A percentile compares a stretch with the other conserved stretches of the same genome.
Conservation (phyloP, 192 early-diverging fungal species). For the Rhizoclosmatium globosum region DNA sequence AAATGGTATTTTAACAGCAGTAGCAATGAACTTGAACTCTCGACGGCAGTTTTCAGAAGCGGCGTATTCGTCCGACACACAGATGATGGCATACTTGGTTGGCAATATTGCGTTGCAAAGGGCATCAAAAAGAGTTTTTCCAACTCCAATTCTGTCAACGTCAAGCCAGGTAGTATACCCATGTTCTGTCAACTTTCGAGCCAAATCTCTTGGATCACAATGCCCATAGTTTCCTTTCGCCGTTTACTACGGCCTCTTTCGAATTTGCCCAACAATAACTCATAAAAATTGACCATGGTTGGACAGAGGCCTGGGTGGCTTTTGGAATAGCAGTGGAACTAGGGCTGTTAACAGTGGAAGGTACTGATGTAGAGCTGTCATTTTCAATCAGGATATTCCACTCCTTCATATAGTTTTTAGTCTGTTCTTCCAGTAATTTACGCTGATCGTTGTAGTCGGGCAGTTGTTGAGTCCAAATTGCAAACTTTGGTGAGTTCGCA, state of each 20-base stretch:
- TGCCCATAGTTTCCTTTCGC: background rate
- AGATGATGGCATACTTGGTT: background rate
- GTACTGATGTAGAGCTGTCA: too few relatives aligned
- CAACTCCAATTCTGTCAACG: slow-evolving; percentile 24
- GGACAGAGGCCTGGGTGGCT: too few relatives aligned
- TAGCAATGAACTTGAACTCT: slow-evolving; percentile 21
- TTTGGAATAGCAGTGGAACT: too few relatives aligned
- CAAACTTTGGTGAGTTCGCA: too few relatives aligned
- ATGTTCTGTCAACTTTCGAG: slow-evolving; percentile 1
- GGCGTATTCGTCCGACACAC: slow-evolving; percentile 24
- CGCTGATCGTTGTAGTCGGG: too few relatives aligned
- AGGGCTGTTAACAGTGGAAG: too few relatives aligned
- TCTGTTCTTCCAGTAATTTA: too few relatives aligned
- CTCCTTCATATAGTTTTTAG: too few relatives aligned
- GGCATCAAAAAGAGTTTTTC: slow-evolving; percentile 6
- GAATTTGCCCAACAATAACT: slow-evolving; percentile 34
- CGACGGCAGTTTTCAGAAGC: slow-evolving; percentile 21
- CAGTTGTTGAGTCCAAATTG: too few relatives aligned
- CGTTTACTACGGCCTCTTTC: background rate
- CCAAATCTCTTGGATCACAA: slow-evolving; percentile 14
- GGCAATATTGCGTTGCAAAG: background rate
- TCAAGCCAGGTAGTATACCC: slow-evolving; percentile 29
- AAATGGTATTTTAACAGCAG: slow-evolving; percentile 10
- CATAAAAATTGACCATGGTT: slow-evolving; percentile 22
- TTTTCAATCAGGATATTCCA: too few relatives aligned